A percentile compares a stretch with the other conserved stretches of the same genome.
phyloP scores from a whole-genome alignment of 345 rosid species.

The Hibiscus tridactylites region DNA sequence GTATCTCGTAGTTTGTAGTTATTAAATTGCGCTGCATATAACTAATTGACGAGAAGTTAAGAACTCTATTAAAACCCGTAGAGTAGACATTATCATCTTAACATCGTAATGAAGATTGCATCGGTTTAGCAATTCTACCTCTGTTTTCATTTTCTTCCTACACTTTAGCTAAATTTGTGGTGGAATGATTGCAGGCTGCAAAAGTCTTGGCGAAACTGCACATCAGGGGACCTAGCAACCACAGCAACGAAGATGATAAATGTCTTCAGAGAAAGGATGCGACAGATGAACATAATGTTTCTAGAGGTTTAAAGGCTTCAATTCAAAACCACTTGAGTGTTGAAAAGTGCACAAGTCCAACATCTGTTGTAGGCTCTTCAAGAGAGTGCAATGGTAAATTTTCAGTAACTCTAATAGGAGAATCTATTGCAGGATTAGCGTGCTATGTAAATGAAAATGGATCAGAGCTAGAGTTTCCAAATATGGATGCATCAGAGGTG shows the following conservation, averaged over 20 bases:
- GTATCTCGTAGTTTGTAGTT: background rate
- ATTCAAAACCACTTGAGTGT: conserved; percentile 13
- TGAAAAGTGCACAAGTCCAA: conserved; percentile 15
- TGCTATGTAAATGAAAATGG: conserved; percentile 23
- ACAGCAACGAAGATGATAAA: conserved; percentile 22
- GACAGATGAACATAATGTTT: conserved; percentile 9
- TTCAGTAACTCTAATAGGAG: conserved; percentile 20
- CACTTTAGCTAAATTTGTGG: background rate
- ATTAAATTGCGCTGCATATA: background rate
- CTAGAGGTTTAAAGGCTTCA: conserved; percentile 22
- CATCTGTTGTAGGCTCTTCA: conserved; percentile 16
- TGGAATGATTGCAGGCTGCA: conserved; percentile 45
- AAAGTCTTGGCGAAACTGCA: conserved; percentile 56
- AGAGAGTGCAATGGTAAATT: conserved; percentile 22
- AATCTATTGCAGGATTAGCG: conserved; percentile 18
- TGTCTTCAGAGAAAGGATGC: conserved; percentile 13
- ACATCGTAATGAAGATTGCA: background rate
- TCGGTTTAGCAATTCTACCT: background rate
- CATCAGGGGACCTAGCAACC: conserved; percentile 27
- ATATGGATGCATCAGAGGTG: conserved; percentile 18
- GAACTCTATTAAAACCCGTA: background rate
- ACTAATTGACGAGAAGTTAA: no score
- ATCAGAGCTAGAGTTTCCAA: conserved; percentile 27
- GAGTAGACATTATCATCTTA: background rate
- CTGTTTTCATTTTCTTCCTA: background rate